A percentile compares a stretch with the other conserved stretches of the same genome.
These are phyloP conservation scores for Pholiota molesta DNA, from an alignment of 768 basidiomycete species.

Conservation along the genomic window DNA sequence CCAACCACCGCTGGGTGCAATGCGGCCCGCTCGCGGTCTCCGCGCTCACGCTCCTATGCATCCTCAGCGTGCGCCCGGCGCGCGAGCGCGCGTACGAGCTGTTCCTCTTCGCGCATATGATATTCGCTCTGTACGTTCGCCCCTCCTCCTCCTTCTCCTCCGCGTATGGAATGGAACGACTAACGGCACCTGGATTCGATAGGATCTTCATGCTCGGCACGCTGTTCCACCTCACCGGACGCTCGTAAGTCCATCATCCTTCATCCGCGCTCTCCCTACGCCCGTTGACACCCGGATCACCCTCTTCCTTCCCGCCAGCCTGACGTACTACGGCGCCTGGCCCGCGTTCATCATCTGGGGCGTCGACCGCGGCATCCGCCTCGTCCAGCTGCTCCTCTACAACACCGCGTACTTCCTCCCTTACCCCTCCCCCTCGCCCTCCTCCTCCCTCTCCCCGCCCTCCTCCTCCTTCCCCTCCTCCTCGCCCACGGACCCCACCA, in stretches of 20 bases:
- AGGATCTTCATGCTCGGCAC: conserved; percentile 42
- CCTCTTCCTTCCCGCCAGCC: too few relatives aligned
- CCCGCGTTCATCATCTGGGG: conserved; percentile 58
- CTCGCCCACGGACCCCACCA: too few relatives aligned
- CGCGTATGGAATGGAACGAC: too few relatives aligned
- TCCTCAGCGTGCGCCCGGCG: conserved; percentile 53
- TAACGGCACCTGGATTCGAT: not conserved
- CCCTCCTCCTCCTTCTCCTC: not conserved
- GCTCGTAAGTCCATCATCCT: conserved; percentile 37
- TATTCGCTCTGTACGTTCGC: conserved; percentile 37
- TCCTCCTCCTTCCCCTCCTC: conserved; percentile 27
- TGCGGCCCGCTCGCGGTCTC: conserved; percentile 39
- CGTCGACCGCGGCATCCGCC: conserved; percentile 53
- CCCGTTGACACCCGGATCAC: too few relatives aligned
- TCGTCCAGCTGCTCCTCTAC: conserved; percentile 43
- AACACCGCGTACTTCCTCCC: conserved; percentile 45
- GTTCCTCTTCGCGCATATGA: conserved; percentile 53
- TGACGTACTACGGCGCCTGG: conserved; percentile 44
- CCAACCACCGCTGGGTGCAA: conserved; percentile 32
- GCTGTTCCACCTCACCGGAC: conserved; percentile 41
- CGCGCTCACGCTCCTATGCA: conserved; percentile 43
- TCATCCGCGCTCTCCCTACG: too few relatives aligned
- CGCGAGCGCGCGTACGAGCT: conserved; percentile 51
- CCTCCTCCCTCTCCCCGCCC: too few relatives aligned
- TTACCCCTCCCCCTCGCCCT: not conserved